Base-by-base conservation (phyloP, 2,329 filamentous ascomycete species). In the Pseudopithomyces chartarum region DNA sequence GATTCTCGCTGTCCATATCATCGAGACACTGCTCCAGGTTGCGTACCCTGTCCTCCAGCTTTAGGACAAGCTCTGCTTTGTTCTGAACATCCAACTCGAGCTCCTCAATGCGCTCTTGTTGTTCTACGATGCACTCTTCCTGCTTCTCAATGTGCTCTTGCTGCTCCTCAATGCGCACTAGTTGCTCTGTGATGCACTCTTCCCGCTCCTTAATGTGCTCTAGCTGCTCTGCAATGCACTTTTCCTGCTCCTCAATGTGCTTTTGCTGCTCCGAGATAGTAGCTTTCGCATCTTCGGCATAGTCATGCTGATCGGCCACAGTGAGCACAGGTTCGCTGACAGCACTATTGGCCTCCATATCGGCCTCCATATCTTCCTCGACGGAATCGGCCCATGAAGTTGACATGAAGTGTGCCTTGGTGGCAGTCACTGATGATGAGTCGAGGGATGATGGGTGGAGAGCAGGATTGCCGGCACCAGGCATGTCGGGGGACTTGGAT, bases 11-110 rank as follows among this genome's bases (percentile, higher is more conserved):
- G 40, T 61, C 49, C 11, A 69, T 34, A 20, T 52, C 20, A 15
- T 48, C 52, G 0, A 65, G 26, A 0, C 33, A 34, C 1, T 13
- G 8, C 1, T 57, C 29, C 13, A 58, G 60, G 2, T 52, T 54
- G 0, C 61, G 32, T 0, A 62, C 10, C 11, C 19, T 17, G 43
- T 5, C n/a, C 29, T 54, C 22, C 32, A 61, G 26, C 6, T 55
- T 46, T 15, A 38, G 29, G 20, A 61, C 61, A 1, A 54, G 59
- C 1, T 40, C 39, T 13, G 42, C 52, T 34, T 65, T 65, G 2
- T 52, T 55, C 6, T 26, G 15, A 1, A 63, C 10, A 1, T 43
- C 39, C 0, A 40, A 54, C n/a, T 68, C 62, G 5, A 67, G 61
- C 26, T 63, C 33, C 22, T 39, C 22, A 1, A 50, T 29, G 13